These are phyloP conservation scores for Taiozyma onychis DNA, from an alignment of 1,139 yeast genomes.

Conservation along the genomic window DNA sequence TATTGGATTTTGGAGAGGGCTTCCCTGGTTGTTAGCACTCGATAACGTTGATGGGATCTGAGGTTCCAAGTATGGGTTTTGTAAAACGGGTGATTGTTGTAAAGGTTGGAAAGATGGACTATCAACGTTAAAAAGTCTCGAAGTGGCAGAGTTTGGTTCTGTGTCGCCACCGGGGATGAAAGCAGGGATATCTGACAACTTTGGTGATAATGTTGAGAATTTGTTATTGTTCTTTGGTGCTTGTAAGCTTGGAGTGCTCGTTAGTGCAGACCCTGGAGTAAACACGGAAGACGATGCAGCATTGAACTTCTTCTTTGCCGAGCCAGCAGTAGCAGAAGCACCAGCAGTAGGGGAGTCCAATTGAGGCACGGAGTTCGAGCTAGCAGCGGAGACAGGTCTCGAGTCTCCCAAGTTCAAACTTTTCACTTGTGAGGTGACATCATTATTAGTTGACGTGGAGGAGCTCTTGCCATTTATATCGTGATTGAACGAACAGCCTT, in stretches of 20 bases:
- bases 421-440: background rate
- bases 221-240: constrained; percentile 13
- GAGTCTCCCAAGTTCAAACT: background rate
- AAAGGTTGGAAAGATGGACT: constrained; percentile 32
- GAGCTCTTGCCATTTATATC: constrained; percentile 23
- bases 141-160: constrained; percentile 16
- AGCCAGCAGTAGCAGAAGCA: too few species aligned
- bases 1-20: constrained; percentile 6
- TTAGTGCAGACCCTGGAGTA: constrained; percentile 21
- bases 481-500: constrained; percentile 84
- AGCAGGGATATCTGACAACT: constrained; percentile 47
- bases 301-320: constrained; percentile 23
- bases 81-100: constrained; percentile 7
- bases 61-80: constrained; percentile 7
- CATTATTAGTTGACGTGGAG: constrained; percentile 1
- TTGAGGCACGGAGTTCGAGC: constrained; percentile 10
- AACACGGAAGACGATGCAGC: constrained; percentile 28
- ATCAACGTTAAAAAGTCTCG: constrained; percentile 18
- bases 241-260: constrained; percentile 4
- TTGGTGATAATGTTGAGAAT: constrained; percentile 39
- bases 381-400: background rate
- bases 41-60: background rate
- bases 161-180: constrained; percentile 44
- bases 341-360: constrained; percentile 2
- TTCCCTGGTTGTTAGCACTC: constrained; percentile 5